phyloP scores from a whole-genome alignment of 768 basidiomycete genomes.

The Tulasnella sp. region DNA sequence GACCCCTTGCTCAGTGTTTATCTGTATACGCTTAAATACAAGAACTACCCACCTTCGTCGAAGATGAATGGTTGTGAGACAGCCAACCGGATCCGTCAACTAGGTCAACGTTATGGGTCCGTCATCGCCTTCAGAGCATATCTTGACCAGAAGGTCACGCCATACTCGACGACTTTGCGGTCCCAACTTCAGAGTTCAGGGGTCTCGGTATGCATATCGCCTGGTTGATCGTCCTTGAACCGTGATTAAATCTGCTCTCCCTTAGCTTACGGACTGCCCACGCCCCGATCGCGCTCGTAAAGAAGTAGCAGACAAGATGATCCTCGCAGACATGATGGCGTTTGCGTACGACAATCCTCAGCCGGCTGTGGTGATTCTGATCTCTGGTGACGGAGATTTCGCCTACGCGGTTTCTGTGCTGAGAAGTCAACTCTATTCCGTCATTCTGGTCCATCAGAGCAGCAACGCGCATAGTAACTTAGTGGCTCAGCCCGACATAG shows the following conservation, averaged over 20 bases:
- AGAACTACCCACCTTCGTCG: conserved; percentile 20
- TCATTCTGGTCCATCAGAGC: conserved; percentile 34
- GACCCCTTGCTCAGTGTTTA: not conserved
- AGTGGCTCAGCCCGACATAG: not conserved
- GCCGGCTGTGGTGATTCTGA: conserved; percentile 45
- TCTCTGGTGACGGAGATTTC: conserved; percentile 58
- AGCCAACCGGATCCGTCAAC: not conserved
- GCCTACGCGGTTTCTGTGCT: conserved; percentile 50
- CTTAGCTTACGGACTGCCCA: conserved; percentile 17
- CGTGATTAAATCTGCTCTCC: conserved; percentile 26
- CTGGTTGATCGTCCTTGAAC: conserved; percentile 24
- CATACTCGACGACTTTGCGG: conserved; percentile 26
- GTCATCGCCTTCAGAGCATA: conserved; percentile 39
- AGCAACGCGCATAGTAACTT: not conserved
- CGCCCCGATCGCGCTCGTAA: conserved; percentile 18
- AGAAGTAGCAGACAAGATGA: conserved; percentile 38
- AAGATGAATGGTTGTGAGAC: conserved; percentile 13
- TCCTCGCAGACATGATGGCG: conserved; percentile 53
- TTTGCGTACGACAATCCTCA: conserved; percentile 50
- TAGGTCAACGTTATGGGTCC: not conserved
- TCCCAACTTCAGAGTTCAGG: conserved; percentile 40
- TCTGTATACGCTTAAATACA: conserved; percentile 16
- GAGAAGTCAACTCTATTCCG: conserved; percentile 40
- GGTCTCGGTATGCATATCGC: conserved; percentile 29
- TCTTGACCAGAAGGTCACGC: conserved; percentile 28